Evolutionary conservation across 768 basidiomycete genomes (phyloP).

Genomic region (Boletus huronensis): DNA sequence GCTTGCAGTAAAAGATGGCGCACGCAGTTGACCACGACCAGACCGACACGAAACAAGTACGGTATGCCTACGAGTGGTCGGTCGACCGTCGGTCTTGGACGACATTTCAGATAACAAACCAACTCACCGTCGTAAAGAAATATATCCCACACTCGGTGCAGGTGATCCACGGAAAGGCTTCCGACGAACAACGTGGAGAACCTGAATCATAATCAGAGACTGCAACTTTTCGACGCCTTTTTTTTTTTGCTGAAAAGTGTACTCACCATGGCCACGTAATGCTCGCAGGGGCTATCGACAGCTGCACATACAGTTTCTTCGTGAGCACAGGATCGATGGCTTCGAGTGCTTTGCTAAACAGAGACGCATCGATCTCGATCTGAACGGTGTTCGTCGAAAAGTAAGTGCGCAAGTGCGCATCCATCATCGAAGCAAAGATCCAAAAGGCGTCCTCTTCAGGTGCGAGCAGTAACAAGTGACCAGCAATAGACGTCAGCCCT

Average conservation of each 20-base stretch:
- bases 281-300: constrained; percentile 53
- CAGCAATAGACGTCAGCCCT: constrained; percentile 71
- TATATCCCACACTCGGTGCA: constrained; percentile 78
- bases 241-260: not conserved
- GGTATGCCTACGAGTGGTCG: constrained; percentile 60
- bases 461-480: constrained; percentile 66
- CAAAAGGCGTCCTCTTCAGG: constrained; percentile 91
- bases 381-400: constrained; percentile 60
- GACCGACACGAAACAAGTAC: constrained; percentile 69
- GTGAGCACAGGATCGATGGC: constrained; percentile 53
- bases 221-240: not conserved
- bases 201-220: constrained; percentile 38
- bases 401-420: constrained; percentile 74
- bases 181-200: constrained; percentile 71
- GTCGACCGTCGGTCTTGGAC: not conserved
- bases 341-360: constrained; percentile 73
- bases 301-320: constrained; percentile 63
- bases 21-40: constrained; percentile 59
- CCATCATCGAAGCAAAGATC: constrained; percentile 87
- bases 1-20: constrained; percentile 57
- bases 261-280: constrained; percentile 64
- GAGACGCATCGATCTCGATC: constrained; percentile 70
- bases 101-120: not conserved
- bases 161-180: constrained; percentile 57
- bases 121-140: constrained; percentile 74